Evolutionary conservation across 2,329 filamentous ascomycete genomes (phyloP), one percentile per base, ranked within the genome.

Genomic region (Botrytis sinoallii): DNA sequence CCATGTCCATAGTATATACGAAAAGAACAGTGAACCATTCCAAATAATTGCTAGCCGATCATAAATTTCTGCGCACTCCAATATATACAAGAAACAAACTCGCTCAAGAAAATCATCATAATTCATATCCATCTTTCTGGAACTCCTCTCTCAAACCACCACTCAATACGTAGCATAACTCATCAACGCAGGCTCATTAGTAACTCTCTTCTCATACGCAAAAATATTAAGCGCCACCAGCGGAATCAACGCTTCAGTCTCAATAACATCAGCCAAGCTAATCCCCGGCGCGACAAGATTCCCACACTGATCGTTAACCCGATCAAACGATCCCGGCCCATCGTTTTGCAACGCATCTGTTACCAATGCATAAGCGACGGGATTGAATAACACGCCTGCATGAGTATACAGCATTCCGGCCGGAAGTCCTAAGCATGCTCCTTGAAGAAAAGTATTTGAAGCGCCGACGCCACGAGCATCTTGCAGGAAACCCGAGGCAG

Each of bases 401-500:
- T 71, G 70, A 7, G 59, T 55, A 22, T 71, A 71, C 7, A 71
- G 5, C 3, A 32, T 44, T 40, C 59, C 70, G 9, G 70, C 70
- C 2, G 70, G 70, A 6, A 65, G 35, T 10, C 70, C 70, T 14
- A 40, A 22, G 16, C 70, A 71, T n/a, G 70, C 70, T 29, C n/a
- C 44, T 32, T 71, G 70, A 22, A 71, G 70, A 52, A 55, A 71
- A 4, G 44, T 71, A 22, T 71, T 65, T 10, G 57, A 64, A 20
- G 22, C 59, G 4, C 70, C 70, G 8, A 71, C 70, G 14, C 60
- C 60, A 16, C 70, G 70, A 55, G 14, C 44, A 42, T 71, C 70
- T 70, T 87, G 84, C n/a, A 79, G 72, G 10, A 86, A 79, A 0
- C 84, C 86, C 0, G 86, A 88, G 0, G 87, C 87, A 4, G 78